Evolutionary conservation across 345 rosid species (phyloP), one percentile per base, ranked within the genome.

Genomic region (Salix koriyanagi): DNA sequence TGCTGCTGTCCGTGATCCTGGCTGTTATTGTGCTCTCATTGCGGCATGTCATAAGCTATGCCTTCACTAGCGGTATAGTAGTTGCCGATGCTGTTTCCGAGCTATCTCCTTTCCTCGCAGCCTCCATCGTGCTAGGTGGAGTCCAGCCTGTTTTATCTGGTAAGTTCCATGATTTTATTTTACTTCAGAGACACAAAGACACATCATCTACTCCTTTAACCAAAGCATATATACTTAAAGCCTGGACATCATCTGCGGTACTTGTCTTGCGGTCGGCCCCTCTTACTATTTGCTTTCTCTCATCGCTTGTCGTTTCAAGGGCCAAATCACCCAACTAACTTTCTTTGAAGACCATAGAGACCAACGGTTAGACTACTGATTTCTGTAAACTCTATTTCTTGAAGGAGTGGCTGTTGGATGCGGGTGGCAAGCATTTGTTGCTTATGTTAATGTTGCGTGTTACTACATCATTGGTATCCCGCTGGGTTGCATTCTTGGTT

Each of bases 361-460:
- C 32, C 2, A 34, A 21, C n/a, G 5, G 64, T 52, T 30, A 13
- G 16, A 9, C 7, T 1, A 19, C 4, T 19, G 1, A 8, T 72
- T 56, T 21, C 1, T 32, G 1, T 32, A 10, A 10, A 1, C 1
- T 25, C 36, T 19, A 64, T 5, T 8, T 75, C 34, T 18, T 52
- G 68, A 65, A 89, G 95, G 97, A 28, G 97, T 91, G 61, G 96
- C 93, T 42, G 94, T 90, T 25, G 97, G 94, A 2, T 90, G 94
- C 65, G 94, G 96, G 77, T 91, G 97, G 96, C 94, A 93, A 82
- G 91, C 96, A 16, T 86, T 91, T 84, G 94, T 93, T 16, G 97
- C 97, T 6, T 93, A 88, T 34, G 92, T 93, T 0, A 93, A 91
- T 54, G 85, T 91, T 7, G 97, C 91, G 23, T 91, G 96, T 68